Base-by-base conservation (phyloP, 2,329 filamentous ascomycete genomes). In the Mollisia scopiformis region DNA sequence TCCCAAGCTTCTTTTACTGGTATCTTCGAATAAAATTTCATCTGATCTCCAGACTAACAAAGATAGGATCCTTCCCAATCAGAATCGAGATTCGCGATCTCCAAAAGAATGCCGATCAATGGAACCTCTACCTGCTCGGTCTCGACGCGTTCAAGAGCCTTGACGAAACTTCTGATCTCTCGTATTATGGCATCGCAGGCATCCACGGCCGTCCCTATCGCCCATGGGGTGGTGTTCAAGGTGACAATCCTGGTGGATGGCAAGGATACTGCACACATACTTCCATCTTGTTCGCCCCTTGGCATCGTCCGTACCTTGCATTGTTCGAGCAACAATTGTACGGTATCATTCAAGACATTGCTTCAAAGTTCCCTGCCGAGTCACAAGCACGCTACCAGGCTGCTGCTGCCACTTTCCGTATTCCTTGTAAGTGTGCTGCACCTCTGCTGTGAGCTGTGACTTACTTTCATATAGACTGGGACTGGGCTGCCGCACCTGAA, bases 131-230 rank as follows among this genome's bases (percentile, higher is more conserved):
- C 74, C 79, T 96, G 27, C 82, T 94, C 52, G 89, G 88, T 13
- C 81, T 95, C 68, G 85, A 85, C 73, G 59, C 61, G 21, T 86
- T 87, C 77, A 86, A 94, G 78, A 88, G 92, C 75, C 83, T 80
- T 63, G 84, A 84, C 59, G 78, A 87, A 65, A 88, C 92, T 75
- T 78, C 80, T 30, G 79, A 86, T 63, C 79, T 89, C 37, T 94
- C 91, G 41, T 95, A 87, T 79, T 96, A 93, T 76, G 86, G 91
- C 70, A 83, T 96, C 68, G 84, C 89, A 62, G 90, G 92, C 91
- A 91, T 96, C 67, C 92, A 96, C 74, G 92, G 92, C 19, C 87
- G 89, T 62, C 92, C 92, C 1, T 86, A 79, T 65, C 72, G 76
- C 16, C 70, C 81, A 1, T 89, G 86, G 85, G 82, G 88, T 70